Evolutionary conservation across 306 rosid species (phyloP), one percentile per base, ranked within the genome.

Genomic region (Arachis stenosperma): DNA sequence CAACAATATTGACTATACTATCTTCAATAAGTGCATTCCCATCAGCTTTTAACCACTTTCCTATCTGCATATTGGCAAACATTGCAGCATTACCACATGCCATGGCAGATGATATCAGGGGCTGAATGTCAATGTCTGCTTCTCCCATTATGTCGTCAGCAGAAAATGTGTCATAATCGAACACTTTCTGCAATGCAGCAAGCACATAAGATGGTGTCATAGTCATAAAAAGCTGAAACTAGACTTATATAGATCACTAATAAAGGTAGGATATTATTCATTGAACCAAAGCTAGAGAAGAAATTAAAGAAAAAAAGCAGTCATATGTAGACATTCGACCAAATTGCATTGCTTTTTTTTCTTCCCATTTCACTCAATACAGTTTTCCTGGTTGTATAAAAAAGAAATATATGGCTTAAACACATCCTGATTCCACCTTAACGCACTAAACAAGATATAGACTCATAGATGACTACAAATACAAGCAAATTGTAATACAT

Each of bases 91-190:
- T 90, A 81, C 99, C 96, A 62, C 90, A 95, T 8, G 98, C 97
- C 81, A 87, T 84, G 27, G 99, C 99, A 14, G 99, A 95, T 37
- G 99, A 81, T 86, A 95, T 87, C 84, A 95, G 55, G 13, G 99
- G 90, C 75, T 95, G 99, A 78, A 95, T 96, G 86, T 95, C 99
- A 13, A 95, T 75, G 73, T 91, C 97, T 6, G 98, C 99, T 64
- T 95, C 99, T 73, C 99, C 99, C 99, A 95, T 95, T 70, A 95
- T 91, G 78, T 95, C 99, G 62, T 95, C 99, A 3, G 99, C 86
- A 8, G 99, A 91, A 83, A 95, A 95, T 6, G 89, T 87, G 83
- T 95, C 99, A 2, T 91, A 65, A 80, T 95, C 99, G 75, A 56
- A 95, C 74, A 95, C 99, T 55, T 73, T 82, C 99, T 95, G 97